Evolutionary conservation across 495 filamentous ascomycete species (phyloP), one percentile per base, ranked within the genome.

Genomic region (Paragyromitra xinjiangensis): DNA sequence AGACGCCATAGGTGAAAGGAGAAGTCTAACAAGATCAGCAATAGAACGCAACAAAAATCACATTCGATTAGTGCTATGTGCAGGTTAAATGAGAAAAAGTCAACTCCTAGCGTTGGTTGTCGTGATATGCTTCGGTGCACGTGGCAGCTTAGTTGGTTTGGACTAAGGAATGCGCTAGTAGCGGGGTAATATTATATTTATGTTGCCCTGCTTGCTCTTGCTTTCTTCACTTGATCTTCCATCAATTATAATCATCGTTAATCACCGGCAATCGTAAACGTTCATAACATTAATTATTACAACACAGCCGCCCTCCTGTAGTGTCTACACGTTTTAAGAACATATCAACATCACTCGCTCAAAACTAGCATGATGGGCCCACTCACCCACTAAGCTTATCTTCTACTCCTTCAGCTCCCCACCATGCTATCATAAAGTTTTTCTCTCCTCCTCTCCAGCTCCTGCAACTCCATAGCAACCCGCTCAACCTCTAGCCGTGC

Each of bases 401-500:
- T 39, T 61, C 29, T 6, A 8, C 11, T 16, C 9, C 55, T 24
- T 78, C 48, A 80, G 40, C 51, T 67, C 55, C 80, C 79, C 34
- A 81, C 71, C 75, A 90, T 79, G 34, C 79, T 83, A 68, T 92
- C 93, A 82, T 94, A 93, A 77, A 93, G 86, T 37, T 82, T 86
- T 81, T 96, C 92, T 58, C 93, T 87, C 74, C 87, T 82, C 75
- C 83, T 84, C 55, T 84, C 89, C 56, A 92, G 83, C 22, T 84
- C 83, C 34, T 85, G 83, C 39, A 95, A 82, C 80, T 94, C 90
- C 12, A 81, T 83, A 62, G 91, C 87, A 71, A 92, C 80, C 51
- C 85, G 84, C 78, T 91, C 91, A 53, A 95, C 87, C 82, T 91
- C 89, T 16, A 86, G 80, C 72, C 90, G 86, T 29, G 93, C 93